Evolutionary conservation across 179 eudicot genomes (phyloP), one percentile per base, ranked within the genome.

Genomic region (Silene vulgaris): DNA sequence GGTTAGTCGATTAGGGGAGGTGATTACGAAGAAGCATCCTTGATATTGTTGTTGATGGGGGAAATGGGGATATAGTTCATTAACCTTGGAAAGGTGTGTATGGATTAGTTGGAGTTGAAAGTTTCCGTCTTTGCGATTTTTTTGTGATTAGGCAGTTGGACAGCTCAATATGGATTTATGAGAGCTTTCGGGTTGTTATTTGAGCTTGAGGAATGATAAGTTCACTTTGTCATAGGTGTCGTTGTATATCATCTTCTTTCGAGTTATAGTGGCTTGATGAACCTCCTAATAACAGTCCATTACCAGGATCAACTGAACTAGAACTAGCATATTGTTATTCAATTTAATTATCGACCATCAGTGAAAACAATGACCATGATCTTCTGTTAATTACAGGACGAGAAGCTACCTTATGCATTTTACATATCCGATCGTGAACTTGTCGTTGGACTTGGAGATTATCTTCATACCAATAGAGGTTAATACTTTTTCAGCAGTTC

Each of bases 371-470:
- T 67, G 23, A 67, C 66, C 75, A 35, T 65, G 9, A 71, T 65
- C 65, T 73, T 54, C 71, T 79, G 56, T 81, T 65, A n/a, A n/a
- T 76, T 12, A 13, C 91, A 95, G 99, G 99, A 92, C 82, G 97
- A 95, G 65, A 92, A 82, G 74, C 70, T 95, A 75, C 99, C 99
- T 8, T 95, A 95, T 78, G 88, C 97, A 14, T 95, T 95, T 82
- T 95, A 92, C 80, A 85, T 95, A 73, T 89, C 97, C 12, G 93
- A 95, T 81, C 88, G 85, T 20, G 97, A 90, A 84, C 97, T 95
- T 65, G 68, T 89, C 65, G 89, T 82, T 75, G 88, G 85, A 72
- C 85, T 92, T 43, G 99, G 95, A 75, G 37, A 76, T 28, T 95
- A 90, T 83, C 84, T 95, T 77, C 87, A 90, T 80, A 88, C 88